phyloP scores from a whole-genome alignment of 257 asterid species.

The Salvia hispanica region DNA sequence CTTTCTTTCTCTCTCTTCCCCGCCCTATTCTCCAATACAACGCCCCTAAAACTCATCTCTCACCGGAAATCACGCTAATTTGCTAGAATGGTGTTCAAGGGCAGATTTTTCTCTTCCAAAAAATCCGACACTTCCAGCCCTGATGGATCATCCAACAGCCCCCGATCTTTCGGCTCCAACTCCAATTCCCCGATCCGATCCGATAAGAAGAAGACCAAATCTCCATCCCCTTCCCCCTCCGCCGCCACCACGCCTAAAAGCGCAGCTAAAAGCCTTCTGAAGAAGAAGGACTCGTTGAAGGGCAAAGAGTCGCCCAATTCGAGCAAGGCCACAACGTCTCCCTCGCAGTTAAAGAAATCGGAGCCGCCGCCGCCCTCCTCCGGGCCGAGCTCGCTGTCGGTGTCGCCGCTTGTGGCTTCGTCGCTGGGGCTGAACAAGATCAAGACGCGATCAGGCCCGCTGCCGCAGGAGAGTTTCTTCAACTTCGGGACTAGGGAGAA shows the following conservation, averaged over 20 bases:
- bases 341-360: constrained; percentile 47
- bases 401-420: constrained; percentile 94
- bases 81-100: constrained; percentile 80
- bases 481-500: constrained; percentile 73
- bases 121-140: constrained; percentile 87
- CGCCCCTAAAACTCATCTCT: constrained; percentile 5
- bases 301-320: constrained; percentile 48
- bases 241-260: constrained; percentile 48
- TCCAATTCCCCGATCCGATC: constrained; percentile 89
- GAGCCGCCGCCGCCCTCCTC: constrained; percentile 35
- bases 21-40: neutral
- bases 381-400: constrained; percentile 44
- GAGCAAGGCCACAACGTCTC: no score
- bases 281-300: constrained; percentile 51
- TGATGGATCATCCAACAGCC: constrained; percentile 87
- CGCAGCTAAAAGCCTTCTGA: constrained; percentile 43
- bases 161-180: constrained; percentile 81
- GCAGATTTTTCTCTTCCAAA: constrained; percentile 84
- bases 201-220: constrained; percentile 77
- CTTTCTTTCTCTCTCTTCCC: constrained; percentile 25
- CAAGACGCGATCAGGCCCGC: constrained; percentile 98
- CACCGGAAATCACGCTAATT: constrained; percentile 5
- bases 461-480: constrained; percentile 96
- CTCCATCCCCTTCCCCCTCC: constrained; percentile 49
- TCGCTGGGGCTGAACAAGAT: constrained; percentile 94